phyloP scores from a whole-genome alignment of 163 green algal genomes.

The Coccomyxa subellipsoidea region DNA sequence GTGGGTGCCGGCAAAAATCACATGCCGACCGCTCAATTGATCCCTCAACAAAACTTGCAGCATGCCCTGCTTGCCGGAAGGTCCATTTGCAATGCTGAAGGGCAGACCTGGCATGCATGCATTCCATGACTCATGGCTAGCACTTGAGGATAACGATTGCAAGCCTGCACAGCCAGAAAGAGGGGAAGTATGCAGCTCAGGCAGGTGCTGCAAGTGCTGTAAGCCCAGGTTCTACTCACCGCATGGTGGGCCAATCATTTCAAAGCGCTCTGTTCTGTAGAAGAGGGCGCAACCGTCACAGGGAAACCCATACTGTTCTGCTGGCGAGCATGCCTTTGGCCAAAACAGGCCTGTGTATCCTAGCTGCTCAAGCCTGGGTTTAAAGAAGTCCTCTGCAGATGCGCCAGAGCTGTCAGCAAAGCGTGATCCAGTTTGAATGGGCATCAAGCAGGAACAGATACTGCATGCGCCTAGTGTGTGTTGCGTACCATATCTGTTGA shows the following conservation, averaged over 20 bases:
- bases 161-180: no score
- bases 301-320: constrained; percentile 54
- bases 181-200: no score
- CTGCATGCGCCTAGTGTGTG: no score
- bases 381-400: constrained; percentile 51
- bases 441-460: no score
- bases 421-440: neutral
- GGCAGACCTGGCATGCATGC: constrained; percentile 10
- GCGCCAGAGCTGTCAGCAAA: neutral
- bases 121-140: no score
- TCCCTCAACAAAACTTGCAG: neutral
- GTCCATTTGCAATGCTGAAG: constrained; percentile 20
- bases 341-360: constrained; percentile 62
- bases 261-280: constrained; percentile 53
- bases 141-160: no score
- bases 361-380: constrained; percentile 34
- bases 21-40: neutral
- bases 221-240: neutral
- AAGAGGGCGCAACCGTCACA: constrained; percentile 73
- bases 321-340: constrained; percentile 58
- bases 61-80: constrained; percentile 38
- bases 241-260: neutral
- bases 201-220: neutral
- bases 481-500: constrained; percentile 71
- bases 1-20: constrained; percentile 66